These are phyloP conservation scores for Suhomyces ambrosiae DNA, from an alignment of 1,139 yeast species.

Conservation along the genomic window DNA sequence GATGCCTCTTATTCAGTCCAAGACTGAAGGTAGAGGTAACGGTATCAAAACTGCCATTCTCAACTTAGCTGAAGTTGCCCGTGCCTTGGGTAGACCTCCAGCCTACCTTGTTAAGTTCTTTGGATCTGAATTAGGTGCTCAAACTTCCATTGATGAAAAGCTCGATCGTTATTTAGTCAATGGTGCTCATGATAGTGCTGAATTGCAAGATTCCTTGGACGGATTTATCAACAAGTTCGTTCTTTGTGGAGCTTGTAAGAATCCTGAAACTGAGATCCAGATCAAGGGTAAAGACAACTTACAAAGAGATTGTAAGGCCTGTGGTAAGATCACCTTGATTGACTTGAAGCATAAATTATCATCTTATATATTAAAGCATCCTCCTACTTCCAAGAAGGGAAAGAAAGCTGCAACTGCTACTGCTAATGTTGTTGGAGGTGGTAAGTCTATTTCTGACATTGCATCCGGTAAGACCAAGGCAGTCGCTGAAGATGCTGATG, in stretches of 20 bases:
- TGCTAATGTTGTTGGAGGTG: conserved; percentile 89
- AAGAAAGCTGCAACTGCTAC: conserved; percentile 87
- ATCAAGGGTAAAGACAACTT: conserved; percentile 76
- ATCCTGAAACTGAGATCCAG: conserved; percentile 94
- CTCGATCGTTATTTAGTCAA: conserved; percentile 89
- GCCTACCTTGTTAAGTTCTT: conserved; percentile 89
- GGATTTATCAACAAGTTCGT: conserved; percentile 93
- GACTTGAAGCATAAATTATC: conserved; percentile 88
- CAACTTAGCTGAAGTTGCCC: conserved; percentile 89
- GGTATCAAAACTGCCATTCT: conserved; percentile 97
- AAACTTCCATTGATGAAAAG: conserved; percentile 76
- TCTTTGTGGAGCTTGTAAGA: conserved; percentile 91
- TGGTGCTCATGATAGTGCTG: conserved; percentile 90
- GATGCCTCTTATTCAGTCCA: conserved; percentile 97
- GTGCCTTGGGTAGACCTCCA: conserved; percentile 92
- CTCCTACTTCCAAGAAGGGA: conserved; percentile 66
- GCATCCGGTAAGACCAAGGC: conserved; percentile 57
- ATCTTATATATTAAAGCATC: conserved; percentile 87
- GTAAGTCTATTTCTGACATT: conserved; percentile 74
- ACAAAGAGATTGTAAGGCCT: conserved; percentile 95
- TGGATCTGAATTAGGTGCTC: conserved; percentile 97
- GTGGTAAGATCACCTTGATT: conserved; percentile 86
- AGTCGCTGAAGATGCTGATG: conserved; percentile 34
- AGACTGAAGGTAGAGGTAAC: conserved; percentile 98
- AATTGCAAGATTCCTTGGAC: conserved; percentile 91